Evolutionary conservation across 768 basidiomycete species (phyloP).

Genomic region (Suillus sp.): DNA sequence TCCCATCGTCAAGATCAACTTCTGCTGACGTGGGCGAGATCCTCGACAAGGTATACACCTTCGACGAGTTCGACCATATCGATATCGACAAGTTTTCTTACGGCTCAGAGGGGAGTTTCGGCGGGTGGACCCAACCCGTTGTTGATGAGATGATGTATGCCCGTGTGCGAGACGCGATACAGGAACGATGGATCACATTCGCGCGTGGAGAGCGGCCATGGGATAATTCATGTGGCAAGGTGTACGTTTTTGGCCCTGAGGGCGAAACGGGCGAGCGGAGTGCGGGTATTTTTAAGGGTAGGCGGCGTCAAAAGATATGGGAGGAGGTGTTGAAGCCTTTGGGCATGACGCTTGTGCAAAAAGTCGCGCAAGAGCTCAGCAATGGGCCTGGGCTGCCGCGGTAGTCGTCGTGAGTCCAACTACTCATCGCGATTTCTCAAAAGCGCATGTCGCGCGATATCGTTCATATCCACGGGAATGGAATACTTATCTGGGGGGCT

Average conservation of each 20-base stretch:
- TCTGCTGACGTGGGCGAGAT: conserved; percentile 22
- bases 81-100: conserved; percentile 25
- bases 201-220: conserved; percentile 76
- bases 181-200: conserved; percentile 75
- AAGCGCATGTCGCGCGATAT: not conserved
- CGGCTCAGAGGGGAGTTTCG: conserved; percentile 21
- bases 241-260: conserved; percentile 82
- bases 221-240: conserved; percentile 55
- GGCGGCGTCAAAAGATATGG: conserved; percentile 64
- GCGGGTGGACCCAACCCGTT: conserved; percentile 55
- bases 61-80: conserved; percentile 32
- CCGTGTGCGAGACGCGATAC: conserved; percentile 70
- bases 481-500: not conserved
- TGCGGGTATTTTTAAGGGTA: conserved; percentile 61
- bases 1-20: conserved; percentile 33
- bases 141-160: conserved; percentile 70
- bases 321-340: conserved; percentile 66
- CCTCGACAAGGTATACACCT: conserved; percentile 20
- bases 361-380: conserved; percentile 72
- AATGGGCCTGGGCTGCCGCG: conserved; percentile 53
- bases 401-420: conserved; percentile 17
- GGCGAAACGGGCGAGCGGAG: conserved; percentile 79
- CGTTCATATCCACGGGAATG: not conserved
- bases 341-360: conserved; percentile 67
- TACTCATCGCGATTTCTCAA: not conserved